Base-by-base conservation (phyloP, 345 rosid species). In the Hypericum perforatum region DNA sequence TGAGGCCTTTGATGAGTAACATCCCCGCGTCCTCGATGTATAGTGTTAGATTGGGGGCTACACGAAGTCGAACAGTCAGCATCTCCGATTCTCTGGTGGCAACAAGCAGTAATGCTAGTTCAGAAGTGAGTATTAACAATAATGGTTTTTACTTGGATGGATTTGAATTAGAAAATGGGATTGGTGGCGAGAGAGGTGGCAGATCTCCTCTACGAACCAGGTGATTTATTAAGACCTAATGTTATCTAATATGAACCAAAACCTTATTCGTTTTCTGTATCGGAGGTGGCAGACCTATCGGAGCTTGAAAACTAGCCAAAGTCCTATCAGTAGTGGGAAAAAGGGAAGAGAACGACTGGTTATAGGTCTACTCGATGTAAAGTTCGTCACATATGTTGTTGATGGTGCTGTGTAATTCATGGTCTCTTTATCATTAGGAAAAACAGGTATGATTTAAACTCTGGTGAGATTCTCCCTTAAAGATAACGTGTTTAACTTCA, bases 1-100 rank as follows among this genome's bases (percentile, higher is more conserved):
- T 89, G 60, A 70, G 94, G 72, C 94, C 99, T 22, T 48, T 85
- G 58, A 85, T 85, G 96, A 85, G 94, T 1, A 88, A 88, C 64
- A 88, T 92, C 60, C 98, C 98, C 42, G 96, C 96, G 58, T 88
- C 98, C 12, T 88, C 94, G 57, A 77, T 89, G 95, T 94, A 89
- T 67, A 94, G 97, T 52, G 89, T 85, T 69, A 89, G 99, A 69
- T 78, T 94, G 50, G 97, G 94, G 53, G 82, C 80, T 57, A 42
- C 78, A 56, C 63, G 85, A n/a, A n/a, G n/a, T n/a, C n/a, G n/a
- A 62, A 80, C 89, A 3, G 16, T 77, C 60, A 85, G 91, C 54
- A 82, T 80, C n/a, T 73, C 85, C 10, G 97, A 83, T 66, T 92
- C 95, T n/a, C 98, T 95, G 38, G 70, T 82, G n/a, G 97, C 94